Base-by-base conservation (phyloP, 352 stramenopile genomes). In the Pythium myriotylum region DNA sequence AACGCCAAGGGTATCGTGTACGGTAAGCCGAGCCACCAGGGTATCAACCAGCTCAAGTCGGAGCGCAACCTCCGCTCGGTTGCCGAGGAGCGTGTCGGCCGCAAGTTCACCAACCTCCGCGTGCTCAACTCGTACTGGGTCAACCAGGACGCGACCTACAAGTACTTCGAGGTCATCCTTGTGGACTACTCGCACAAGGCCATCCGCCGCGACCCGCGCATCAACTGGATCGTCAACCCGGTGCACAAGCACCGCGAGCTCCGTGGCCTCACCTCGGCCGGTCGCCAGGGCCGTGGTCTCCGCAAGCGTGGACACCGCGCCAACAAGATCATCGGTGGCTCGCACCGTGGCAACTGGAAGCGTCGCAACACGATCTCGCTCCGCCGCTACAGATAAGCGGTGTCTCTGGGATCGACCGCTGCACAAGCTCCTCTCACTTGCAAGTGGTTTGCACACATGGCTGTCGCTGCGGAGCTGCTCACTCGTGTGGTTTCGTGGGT, bases 101-200 rank as follows among this genome's bases (percentile, higher is more conserved):
- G 96, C 77, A 97, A 97, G 79, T 99, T 96, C 77, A 78, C 78
- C 67, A 99, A 99, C 94, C 79, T 99, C 59, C 94, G 97, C 62
- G 98, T 99, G 59, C 88, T 99, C 26, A 99, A 99, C 94, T 99
- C 96, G 62, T 99, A 99, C 92, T 99, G 98, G 98, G 87, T 99
- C 70, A 99, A 99, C 90, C 96, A 99, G 74, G 98, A 99, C 79
- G 97, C 97, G 32, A 99, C 97, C 68, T 99, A 99, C 97, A 99
- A 99, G 86, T 99, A 99, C 86, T 99, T 99, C 70, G 98, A 99
- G 89, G 87, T 99, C 68, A 99, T 99, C 81, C 76, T 99, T 45
- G 96, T 99, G 42, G 98, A 99, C 88, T 96, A 98, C 68, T 90
- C 84, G 69, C 97, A 99, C 89, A 94, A 91, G 73, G 92, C 89